Evolutionary conservation across 306 rosid genomes (phyloP).

Genomic region (Elaeagnus macrophylla): DNA sequence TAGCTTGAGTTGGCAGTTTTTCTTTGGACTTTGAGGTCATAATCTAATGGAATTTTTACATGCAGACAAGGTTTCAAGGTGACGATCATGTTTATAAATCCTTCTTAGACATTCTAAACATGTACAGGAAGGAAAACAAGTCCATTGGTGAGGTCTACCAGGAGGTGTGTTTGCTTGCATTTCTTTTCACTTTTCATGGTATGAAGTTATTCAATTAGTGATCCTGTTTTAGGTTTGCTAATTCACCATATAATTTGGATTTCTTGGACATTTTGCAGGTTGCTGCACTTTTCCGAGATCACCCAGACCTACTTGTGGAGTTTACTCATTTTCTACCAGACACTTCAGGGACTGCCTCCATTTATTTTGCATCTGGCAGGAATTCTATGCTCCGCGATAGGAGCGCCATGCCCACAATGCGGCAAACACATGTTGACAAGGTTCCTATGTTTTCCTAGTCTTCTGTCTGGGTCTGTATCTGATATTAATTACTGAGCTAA

Average conservation of each 20-base stretch:
- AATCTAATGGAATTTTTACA: constrained; percentile 25
- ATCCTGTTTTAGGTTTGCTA: neutral
- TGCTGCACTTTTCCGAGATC: constrained; percentile 74
- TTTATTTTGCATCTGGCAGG: constrained; percentile 47
- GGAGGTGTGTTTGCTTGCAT: constrained; percentile 54
- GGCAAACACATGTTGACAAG: constrained; percentile 67
- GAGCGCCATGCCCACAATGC: constrained; percentile 62
- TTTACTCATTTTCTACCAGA: constrained; percentile 89
- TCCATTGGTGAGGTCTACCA: constrained; percentile 68
- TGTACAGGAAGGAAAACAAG: constrained; percentile 95
- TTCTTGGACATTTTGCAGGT: constrained; percentile 48
- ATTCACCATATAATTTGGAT: constrained; percentile 14
- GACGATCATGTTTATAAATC: constrained; percentile 90
- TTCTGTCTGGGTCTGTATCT: constrained; percentile 12
- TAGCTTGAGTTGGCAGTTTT: constrained; percentile 17
- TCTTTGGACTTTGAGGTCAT: constrained; percentile 7
- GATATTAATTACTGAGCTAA: constrained; percentile 24
- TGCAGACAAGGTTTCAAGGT: constrained; percentile 88
- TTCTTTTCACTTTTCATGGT: constrained; percentile 5
- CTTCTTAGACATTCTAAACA: constrained; percentile 84
- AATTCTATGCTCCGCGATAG: constrained; percentile 66
- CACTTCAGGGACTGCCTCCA: constrained; percentile 50
- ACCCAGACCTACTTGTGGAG: constrained; percentile 74
- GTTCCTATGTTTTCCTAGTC: constrained; percentile 28
- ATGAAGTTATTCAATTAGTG: constrained; percentile 7